Percentiles rank a stretch among this genome's conserved stretches.
phyloP scores from a whole-genome alignment of 345 rosid genomes.

The Psidium guajava region DNA sequence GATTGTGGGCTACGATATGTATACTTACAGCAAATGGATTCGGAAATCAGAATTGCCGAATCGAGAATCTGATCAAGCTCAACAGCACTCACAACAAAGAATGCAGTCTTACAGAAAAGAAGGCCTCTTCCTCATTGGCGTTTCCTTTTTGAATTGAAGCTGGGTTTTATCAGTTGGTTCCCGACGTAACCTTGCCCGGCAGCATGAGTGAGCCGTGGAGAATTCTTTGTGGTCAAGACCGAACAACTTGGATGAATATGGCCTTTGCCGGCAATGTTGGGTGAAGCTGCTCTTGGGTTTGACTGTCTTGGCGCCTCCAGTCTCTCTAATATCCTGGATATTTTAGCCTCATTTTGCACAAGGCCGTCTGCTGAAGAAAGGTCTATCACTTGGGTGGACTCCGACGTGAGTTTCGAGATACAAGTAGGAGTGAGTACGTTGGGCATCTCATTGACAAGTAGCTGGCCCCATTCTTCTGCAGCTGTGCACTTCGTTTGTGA shows the following conservation, averaged over 20 bases:
- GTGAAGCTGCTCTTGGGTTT: background rate
- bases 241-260: background rate
- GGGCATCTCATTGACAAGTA: constrained; percentile 46
- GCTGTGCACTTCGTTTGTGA: background rate
- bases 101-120: background rate
- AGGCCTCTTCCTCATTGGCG: background rate
- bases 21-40: background rate
- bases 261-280: background rate
- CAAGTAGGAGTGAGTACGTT: constrained; percentile 30
- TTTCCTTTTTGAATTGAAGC: background rate
- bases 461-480: constrained; percentile 79
- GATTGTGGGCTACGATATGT: background rate
- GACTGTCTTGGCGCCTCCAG: constrained; percentile 50
- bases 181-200: background rate
- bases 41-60: background rate
- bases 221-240: background rate
- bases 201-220: background rate
- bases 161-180: background rate
- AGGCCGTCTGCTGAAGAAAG: background rate
- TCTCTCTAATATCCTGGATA: constrained; percentile 76
- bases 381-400: background rate
- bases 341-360: constrained; percentile 44
- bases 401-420: constrained; percentile 18
- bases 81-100: background rate
- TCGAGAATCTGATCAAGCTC: background rate